Evolutionary conservation across 306 rosid species (phyloP).

Genomic region (Prunus armeniaca): DNA sequence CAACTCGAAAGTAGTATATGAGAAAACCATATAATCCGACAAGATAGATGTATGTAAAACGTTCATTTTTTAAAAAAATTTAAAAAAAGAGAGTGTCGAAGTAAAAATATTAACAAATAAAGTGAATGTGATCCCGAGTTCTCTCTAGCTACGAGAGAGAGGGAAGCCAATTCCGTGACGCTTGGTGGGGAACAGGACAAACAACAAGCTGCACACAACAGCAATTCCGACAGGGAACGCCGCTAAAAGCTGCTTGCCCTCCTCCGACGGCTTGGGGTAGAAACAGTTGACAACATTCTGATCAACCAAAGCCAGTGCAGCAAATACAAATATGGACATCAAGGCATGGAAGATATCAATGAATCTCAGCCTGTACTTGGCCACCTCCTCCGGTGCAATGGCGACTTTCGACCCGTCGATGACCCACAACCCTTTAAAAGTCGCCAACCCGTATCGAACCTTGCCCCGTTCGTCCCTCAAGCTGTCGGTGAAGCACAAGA

Average conservation of each 20-base stretch:
- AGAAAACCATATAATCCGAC: too few species aligned
- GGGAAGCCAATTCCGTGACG: constrained; percentile 88
- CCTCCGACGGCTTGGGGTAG: constrained; percentile 55
- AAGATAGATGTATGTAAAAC: too few species aligned
- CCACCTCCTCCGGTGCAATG: constrained; percentile 37
- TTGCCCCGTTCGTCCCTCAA: constrained; percentile 59
- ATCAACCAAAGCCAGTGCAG: constrained; percentile 67
- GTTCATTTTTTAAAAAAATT: too few species aligned
- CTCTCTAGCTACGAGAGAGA: constrained; percentile 43
- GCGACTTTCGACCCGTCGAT: constrained; percentile 54
- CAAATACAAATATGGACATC: constrained; percentile 59
- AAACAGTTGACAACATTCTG: constrained; percentile 64
- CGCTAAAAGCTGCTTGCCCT: constrained; percentile 53
- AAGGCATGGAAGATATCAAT: constrained; percentile 68
- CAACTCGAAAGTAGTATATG: too few species aligned
- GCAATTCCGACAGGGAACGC: constrained; percentile 69
- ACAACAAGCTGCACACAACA: constrained; percentile 50
- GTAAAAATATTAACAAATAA: not conserved
- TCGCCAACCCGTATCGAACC: constrained; percentile 68
- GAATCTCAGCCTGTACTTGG: constrained; percentile 40
- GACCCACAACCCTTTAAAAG: constrained; percentile 57
- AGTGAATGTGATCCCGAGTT: not conserved
- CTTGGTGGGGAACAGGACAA: constrained; percentile 54
- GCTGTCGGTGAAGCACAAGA: constrained; percentile 67
- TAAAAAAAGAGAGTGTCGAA: too few species aligned